Evolutionary conservation across 768 basidiomycete species (phyloP).

Genomic region (Hericium erinaceus): DNA sequence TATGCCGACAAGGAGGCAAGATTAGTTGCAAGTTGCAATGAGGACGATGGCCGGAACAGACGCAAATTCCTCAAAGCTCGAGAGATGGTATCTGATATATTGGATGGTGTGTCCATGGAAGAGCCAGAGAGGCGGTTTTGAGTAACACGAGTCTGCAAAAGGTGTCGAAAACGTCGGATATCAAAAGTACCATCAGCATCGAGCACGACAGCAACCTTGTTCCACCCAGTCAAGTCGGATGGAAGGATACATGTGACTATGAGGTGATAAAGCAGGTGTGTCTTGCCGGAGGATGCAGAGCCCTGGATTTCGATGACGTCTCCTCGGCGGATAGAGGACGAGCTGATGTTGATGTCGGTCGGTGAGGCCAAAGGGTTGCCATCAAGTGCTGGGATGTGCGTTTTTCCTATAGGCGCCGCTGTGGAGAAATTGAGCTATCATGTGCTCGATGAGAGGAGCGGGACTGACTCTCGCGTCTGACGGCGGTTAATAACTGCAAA

Average conservation of each 20-base stretch:
- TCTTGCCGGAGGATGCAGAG: conserved; percentile 65
- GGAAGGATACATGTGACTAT: conserved; percentile 54
- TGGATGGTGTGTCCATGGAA: not conserved
- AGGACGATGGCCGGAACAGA: conserved; percentile 60
- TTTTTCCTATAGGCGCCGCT: not conserved
- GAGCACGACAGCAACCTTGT: conserved; percentile 54
- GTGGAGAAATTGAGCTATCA: not conserved
- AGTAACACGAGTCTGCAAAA: conserved; percentile 42
- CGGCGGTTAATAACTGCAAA: not conserved
- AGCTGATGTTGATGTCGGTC: conserved; percentile 5
- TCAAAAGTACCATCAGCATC: conserved; percentile 67
- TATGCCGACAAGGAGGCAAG: conserved; percentile 49
- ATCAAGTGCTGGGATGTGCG: conserved; percentile 24
- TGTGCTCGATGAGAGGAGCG: not conserved
- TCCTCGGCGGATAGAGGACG: conserved; percentile 35
- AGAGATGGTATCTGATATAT: conserved; percentile 19
- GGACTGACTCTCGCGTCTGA: not conserved
- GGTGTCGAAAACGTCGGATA: conserved; percentile 38
- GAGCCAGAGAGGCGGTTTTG: conserved; percentile 16
- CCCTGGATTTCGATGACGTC: conserved; percentile 76
- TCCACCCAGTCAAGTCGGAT: conserved; percentile 40
- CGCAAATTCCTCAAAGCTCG: conserved; percentile 47
- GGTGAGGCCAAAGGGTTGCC: conserved; percentile 15
- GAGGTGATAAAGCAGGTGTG: conserved; percentile 64
- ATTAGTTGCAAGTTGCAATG: conserved; percentile 60